A percentile compares a stretch with the other conserved stretches of the same genome.
phyloP scores from a whole-genome alignment of 352 stramenopile species.

The Globisporangium paddicum region DNA sequence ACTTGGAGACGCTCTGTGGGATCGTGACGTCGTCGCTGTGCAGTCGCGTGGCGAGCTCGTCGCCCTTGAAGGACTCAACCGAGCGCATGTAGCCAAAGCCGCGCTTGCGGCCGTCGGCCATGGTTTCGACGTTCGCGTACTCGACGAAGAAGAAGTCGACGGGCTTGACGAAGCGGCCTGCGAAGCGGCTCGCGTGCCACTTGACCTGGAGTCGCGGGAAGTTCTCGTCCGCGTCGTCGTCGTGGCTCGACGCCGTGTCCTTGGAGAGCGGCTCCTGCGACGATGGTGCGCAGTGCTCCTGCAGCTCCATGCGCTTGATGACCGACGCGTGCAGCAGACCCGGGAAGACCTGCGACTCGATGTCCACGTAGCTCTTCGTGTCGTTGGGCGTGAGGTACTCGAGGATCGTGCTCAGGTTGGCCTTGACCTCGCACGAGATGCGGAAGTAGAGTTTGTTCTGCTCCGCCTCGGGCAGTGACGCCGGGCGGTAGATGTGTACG shows the following conservation, averaged over 20 bases:
- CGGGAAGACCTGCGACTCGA: slow-evolving; percentile 80
- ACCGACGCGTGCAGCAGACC: slow-evolving; percentile 72
- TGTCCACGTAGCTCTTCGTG: slow-evolving; percentile 71
- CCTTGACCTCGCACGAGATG: slow-evolving; percentile 81
- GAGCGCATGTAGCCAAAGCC: slow-evolving; percentile 78
- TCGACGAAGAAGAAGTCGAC: slow-evolving; percentile 87
- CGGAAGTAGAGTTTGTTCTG: slow-evolving; percentile 78
- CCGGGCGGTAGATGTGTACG: slow-evolving; percentile 70
- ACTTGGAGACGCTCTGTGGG: slow-evolving; percentile 76
- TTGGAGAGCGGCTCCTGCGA: slow-evolving; percentile 23
- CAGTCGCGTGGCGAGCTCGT: slow-evolving; percentile 66
- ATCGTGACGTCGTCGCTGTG: slow-evolving; percentile 62
- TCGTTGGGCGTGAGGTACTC: slow-evolving; percentile 71
- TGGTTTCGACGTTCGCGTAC: slow-evolving; percentile 75
- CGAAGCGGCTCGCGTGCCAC: slow-evolving; percentile 83
- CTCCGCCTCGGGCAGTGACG: slow-evolving; percentile 27
- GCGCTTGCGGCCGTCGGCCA: slow-evolving; percentile 54
- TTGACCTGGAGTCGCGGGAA: slow-evolving; percentile 80
- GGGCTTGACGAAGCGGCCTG: slow-evolving; percentile 75
- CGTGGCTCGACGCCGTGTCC: slow-evolving; percentile 35
- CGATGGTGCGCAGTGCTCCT: slow-evolving; percentile 15
- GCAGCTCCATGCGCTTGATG: slow-evolving; percentile 75
- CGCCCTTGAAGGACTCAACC: slow-evolving; percentile 78
- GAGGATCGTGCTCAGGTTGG: slow-evolving; percentile 71
- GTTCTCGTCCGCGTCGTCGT: slow-evolving; percentile 33